Evolutionary conservation across 2,329 filamentous ascomycete species (phyloP).

Genomic region (Hypoxylon sp.): DNA sequence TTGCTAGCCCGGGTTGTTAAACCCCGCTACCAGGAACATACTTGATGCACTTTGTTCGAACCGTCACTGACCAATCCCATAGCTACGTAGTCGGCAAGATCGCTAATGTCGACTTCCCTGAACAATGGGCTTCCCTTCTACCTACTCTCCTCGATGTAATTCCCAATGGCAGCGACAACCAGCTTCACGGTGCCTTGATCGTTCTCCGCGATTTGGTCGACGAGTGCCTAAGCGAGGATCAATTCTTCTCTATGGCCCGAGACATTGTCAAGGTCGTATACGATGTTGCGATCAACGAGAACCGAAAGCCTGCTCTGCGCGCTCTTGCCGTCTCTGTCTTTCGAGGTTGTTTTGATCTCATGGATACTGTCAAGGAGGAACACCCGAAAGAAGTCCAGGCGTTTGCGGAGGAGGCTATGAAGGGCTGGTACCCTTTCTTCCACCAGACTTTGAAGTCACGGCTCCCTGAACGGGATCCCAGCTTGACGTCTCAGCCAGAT

Average conservation of each 20-base stretch:
- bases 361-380: conserved; percentile 97
- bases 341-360: conserved; percentile 89
- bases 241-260: conserved; percentile 91
- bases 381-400: conserved; percentile 86
- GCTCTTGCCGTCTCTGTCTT: conserved; percentile 92
- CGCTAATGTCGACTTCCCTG: conserved; percentile 91
- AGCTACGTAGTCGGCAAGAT: conserved; percentile 90
- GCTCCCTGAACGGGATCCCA: conserved; percentile 76
- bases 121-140: conserved; percentile 92
- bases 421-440: conserved; percentile 92
- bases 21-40: background rate
- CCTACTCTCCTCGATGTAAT: conserved; percentile 84
- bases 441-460: conserved; percentile 79
- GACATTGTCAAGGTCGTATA: conserved; percentile 89
- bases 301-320: conserved; percentile 80
- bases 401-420: conserved; percentile 89
- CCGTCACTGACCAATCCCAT: conserved; percentile 28
- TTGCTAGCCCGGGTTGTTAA: background rate
- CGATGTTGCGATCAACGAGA: conserved; percentile 81
- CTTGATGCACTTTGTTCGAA: background rate
- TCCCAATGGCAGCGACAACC: conserved; percentile 78
- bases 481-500: conserved; percentile 68
- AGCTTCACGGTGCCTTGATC: conserved; percentile 89
- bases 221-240: conserved; percentile 91
- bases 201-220: conserved; percentile 92